Conservation (phyloP, 495 filamentous ascomycete genomes). For the Oidiodendron maius region DNA sequence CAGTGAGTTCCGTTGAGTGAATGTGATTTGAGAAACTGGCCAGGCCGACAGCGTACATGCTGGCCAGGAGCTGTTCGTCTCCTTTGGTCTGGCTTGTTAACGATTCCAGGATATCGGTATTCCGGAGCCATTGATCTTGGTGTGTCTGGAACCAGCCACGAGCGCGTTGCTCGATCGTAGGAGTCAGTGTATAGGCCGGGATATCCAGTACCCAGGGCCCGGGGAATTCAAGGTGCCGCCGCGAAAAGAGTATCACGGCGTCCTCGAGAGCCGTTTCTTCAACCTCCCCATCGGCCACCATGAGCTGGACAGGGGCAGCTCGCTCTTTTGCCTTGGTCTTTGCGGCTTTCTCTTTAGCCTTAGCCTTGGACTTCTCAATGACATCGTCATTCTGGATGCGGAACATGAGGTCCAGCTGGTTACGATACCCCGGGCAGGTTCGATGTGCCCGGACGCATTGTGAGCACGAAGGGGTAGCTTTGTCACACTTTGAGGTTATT, state of each 20-base stretch:
- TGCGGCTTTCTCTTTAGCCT: constrained; percentile 27
- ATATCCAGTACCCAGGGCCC: background rate
- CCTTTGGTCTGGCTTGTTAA: constrained; percentile 19
- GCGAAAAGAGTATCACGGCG: background rate
- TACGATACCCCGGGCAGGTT: constrained; percentile 65
- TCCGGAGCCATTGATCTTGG: constrained; percentile 29
- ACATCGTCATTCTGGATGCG: constrained; percentile 67
- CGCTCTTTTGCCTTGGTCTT: background rate
- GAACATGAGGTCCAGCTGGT: constrained; percentile 66
- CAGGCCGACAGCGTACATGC: constrained; percentile 43
- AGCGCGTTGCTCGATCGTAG: constrained; percentile 33
- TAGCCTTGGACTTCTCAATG: constrained; percentile 49
- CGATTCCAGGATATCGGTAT: constrained; percentile 24
- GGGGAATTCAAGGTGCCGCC: background rate
- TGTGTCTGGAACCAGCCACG: constrained; percentile 36
- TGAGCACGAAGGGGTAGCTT: constrained; percentile 54
- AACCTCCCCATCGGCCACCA: background rate
- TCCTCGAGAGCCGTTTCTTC: background rate
- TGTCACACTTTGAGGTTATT: constrained; percentile 53
- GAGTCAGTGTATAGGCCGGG: background rate
- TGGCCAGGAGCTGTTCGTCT: constrained; percentile 36
- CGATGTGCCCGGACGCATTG: constrained; percentile 59
- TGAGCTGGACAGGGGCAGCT: background rate
- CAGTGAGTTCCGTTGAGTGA: constrained; percentile 27
- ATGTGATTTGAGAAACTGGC: constrained; percentile 42